Evolutionary conservation across 2,329 filamentous ascomycete genomes (phyloP).

Genomic region (Cladosporium oxysporum): DNA sequence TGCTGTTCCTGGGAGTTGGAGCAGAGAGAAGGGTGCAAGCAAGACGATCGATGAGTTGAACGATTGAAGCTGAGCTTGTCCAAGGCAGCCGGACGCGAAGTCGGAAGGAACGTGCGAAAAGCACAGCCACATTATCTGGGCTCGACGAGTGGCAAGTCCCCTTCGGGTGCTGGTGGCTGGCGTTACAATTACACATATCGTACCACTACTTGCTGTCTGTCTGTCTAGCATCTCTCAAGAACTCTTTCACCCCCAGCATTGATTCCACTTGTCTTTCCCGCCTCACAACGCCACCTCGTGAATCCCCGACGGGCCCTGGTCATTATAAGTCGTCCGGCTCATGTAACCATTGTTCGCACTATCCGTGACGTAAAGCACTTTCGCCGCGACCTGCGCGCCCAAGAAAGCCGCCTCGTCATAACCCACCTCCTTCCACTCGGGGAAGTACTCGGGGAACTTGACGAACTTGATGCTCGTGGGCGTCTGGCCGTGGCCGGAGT

Average conservation of each 20-base stretch:
- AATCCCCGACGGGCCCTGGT: constrained; percentile 64
- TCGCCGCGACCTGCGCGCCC: constrained; percentile 82
- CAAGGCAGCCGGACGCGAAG: not conserved
- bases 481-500: constrained; percentile 69
- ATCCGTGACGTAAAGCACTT: constrained; percentile 70
- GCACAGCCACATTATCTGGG: not conserved
- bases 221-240: not conserved
- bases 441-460: constrained; percentile 78
- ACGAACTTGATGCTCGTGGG: constrained; percentile 82
- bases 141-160: not conserved
- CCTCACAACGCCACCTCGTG: constrained; percentile 51
- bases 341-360: constrained; percentile 67
- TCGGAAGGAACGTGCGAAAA: not conserved
- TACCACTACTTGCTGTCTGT: not conserved
- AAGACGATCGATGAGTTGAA: not conserved
- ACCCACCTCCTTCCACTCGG: constrained; percentile 78
- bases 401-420: constrained; percentile 84
- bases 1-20: too few relatives aligned
- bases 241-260: not conserved
- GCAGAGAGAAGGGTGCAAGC: too few relatives aligned
- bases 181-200: not conserved
- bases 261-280: not conserved
- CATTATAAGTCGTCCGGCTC: constrained; percentile 68
- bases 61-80: not conserved
- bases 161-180: not conserved